Evolutionary conservation across 768 basidiomycete species (phyloP).

Genomic region (Leucocoprinus sp.): DNA sequence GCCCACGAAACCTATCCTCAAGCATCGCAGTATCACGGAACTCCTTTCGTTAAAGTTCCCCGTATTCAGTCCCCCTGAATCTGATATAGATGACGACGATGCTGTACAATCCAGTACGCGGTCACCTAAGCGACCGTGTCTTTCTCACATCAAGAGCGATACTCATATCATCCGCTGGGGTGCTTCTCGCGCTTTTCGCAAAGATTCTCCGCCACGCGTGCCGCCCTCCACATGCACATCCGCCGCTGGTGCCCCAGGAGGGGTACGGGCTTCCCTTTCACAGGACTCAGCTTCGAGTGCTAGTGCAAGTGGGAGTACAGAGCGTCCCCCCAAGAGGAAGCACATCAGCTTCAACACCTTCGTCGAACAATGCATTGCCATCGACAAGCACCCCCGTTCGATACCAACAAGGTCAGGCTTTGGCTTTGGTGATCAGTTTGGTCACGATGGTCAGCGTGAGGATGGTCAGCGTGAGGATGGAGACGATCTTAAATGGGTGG

Average conservation of each 20-base stretch:
- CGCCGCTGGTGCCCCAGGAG: conserved; percentile 15
- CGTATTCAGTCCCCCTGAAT: conserved; percentile 51
- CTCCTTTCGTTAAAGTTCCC: conserved; percentile 73
- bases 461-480: conserved; percentile 61
- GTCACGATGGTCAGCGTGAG: conserved; percentile 32
- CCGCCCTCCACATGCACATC: conserved; percentile 20
- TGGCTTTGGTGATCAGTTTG: conserved; percentile 3
- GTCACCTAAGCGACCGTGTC: conserved; percentile 40
- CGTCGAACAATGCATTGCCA: conserved; percentile 92
- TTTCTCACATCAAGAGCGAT: conserved; percentile 84
- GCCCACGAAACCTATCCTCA: conserved; percentile 81
- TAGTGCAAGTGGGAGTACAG: conserved; percentile 17
- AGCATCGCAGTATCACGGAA: conserved; percentile 88
- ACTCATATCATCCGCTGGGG: conserved; percentile 64
- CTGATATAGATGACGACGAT: conserved; percentile 48
- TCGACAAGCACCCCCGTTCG: conserved; percentile 54
- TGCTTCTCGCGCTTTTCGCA: conserved; percentile 41
- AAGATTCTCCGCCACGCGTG: conserved; percentile 67
- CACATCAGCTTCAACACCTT: conserved; percentile 98
- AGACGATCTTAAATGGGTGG: conserved; percentile 18
- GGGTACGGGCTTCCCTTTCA: conserved; percentile 22
- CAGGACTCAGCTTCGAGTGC: conserved; percentile 28
- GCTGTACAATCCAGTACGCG: conserved; percentile 21
- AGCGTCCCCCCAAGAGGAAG: conserved; percentile 48
- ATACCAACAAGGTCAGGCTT: conserved; percentile 5